phyloP scores from a whole-genome alignment of 2,329 filamentous ascomycete genomes.

The Alternaria sp. region DNA sequence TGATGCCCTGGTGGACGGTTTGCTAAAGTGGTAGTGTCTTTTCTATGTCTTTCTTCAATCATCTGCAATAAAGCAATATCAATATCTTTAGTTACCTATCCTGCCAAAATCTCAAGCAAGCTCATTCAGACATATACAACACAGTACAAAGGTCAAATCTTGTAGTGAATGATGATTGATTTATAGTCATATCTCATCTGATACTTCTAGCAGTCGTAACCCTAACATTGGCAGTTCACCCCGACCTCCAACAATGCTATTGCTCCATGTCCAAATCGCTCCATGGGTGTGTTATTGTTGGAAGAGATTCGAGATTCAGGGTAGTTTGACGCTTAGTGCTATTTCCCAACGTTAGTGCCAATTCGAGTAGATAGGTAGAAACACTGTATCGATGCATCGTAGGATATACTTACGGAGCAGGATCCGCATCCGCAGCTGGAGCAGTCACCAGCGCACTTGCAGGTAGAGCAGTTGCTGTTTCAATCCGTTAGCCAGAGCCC shows the following conservation, averaged over 20 bases:
- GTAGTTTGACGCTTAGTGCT: conserved; percentile 23
- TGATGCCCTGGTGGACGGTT: not conserved
- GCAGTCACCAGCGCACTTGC: conserved; percentile 46
- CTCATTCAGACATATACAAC: not conserved
- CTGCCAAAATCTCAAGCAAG: not conserved
- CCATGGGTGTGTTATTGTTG: not conserved
- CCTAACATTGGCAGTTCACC: conserved; percentile 2
- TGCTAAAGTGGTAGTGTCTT: too few relatives aligned
- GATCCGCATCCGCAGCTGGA: conserved; percentile 42
- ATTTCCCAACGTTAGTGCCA: not conserved
- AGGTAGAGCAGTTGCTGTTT: conserved; percentile 38
- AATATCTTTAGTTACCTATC: not conserved
- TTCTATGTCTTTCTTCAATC: not conserved
- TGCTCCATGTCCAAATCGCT: conserved; percentile 1
- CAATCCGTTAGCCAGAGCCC: conserved; percentile 7
- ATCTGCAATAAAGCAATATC: not conserved
- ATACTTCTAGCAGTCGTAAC: not conserved
- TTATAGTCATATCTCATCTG: not conserved
- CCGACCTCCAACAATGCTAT: not conserved
- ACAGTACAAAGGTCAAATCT: not conserved
- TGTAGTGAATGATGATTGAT: not conserved
- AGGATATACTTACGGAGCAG: conserved; percentile 32
- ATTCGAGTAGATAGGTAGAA: not conserved
- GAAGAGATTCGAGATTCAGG: conserved; percentile 1
- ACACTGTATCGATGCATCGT: not conserved